Conservation (phyloP, 1,284 basidiomycete species). For the Uromyces viciae-fabae region DNA sequence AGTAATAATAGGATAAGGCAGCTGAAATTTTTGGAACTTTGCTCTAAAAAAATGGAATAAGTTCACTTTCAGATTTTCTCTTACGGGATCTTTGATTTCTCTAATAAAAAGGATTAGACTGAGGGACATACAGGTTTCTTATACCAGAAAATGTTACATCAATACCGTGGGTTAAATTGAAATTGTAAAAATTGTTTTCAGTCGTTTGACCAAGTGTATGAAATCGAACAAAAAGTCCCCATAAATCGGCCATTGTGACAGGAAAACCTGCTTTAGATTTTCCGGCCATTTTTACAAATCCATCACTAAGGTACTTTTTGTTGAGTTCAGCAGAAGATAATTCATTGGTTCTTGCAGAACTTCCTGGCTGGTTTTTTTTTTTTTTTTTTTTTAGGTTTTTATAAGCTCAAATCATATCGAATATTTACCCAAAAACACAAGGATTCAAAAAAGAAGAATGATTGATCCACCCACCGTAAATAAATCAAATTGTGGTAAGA, state of each 20-base stretch:
- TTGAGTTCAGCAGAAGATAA: neutral
- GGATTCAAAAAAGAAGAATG: too few species aligned
- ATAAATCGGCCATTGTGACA: conserved; percentile 27
- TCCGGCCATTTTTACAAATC: neutral
- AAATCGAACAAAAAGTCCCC: conserved; percentile 16
- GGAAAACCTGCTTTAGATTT: conserved; percentile 28
- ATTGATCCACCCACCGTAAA: conserved; percentile 8
- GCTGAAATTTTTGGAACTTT: conserved; percentile 17
- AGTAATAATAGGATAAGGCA: conserved; percentile 42
- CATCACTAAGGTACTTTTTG: conserved; percentile 2
- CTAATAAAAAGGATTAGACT: neutral
- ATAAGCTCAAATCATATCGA: neutral
- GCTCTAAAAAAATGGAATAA: conserved; percentile 8
- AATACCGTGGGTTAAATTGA: conserved; percentile 15
- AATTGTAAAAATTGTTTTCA: conserved; percentile 18
- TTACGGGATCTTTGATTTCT: neutral
- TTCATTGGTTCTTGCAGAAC: neutral
- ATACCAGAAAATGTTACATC: conserved; percentile 32
- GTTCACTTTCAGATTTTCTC: too few species aligned
- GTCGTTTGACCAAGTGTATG: conserved; percentile 23
- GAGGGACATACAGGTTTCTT: conserved; percentile 6
- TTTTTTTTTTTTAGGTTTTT: neutral
- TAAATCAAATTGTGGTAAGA: conserved; percentile 22
- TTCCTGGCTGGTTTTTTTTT: conserved; percentile 17
- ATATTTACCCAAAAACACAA: too few species aligned